phyloP scores from a whole-genome alignment of 306 rosid species.

The Albizia julibrissin region DNA sequence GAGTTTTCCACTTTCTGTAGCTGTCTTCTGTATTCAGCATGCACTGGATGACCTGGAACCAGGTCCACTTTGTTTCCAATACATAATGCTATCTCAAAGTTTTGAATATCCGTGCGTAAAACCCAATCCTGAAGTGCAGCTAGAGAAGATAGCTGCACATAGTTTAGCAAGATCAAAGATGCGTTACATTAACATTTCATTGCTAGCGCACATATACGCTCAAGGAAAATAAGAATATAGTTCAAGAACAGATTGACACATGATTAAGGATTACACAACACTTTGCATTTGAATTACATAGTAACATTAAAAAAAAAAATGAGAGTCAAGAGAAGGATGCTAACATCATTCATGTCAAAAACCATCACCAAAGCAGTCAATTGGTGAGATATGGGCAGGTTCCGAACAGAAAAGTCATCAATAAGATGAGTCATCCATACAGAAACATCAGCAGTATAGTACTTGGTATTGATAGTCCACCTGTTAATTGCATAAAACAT shows the following conservation, averaged over 20 bases:
- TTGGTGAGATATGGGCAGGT: conserved; percentile 49
- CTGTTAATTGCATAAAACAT: conserved; percentile 40
- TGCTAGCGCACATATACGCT: not conserved
- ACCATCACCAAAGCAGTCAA: conserved; percentile 83
- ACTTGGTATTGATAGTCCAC: conserved; percentile 81
- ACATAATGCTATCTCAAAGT: conserved; percentile 75
- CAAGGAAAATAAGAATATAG: conserved; percentile 1
- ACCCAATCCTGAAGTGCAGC: conserved; percentile 71
- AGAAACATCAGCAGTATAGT: conserved; percentile 81
- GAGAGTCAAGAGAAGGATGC: conserved; percentile 32
- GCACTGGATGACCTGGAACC: conserved; percentile 76
- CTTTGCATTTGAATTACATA: not conserved
- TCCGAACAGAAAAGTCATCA: conserved; percentile 54
- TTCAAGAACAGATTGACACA: not conserved
- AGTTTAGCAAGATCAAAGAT: conserved; percentile 11
- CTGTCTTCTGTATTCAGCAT: conserved; percentile 70
- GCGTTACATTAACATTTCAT: conserved; percentile 13
- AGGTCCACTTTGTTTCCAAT: conserved; percentile 91
- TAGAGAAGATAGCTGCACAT: conserved; percentile 67
- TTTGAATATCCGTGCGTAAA: conserved; percentile 60
- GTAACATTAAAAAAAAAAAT: not conserved
- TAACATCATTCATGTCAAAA: conserved; percentile 77
- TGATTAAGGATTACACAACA: not conserved
- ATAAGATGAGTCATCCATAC: conserved; percentile 71
- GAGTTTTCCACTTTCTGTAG: conserved; percentile 57